These are phyloP conservation scores for Parietichytrium sp. DNA, from an alignment of 108 stramenopile genomes.

Conservation along the genomic window DNA sequence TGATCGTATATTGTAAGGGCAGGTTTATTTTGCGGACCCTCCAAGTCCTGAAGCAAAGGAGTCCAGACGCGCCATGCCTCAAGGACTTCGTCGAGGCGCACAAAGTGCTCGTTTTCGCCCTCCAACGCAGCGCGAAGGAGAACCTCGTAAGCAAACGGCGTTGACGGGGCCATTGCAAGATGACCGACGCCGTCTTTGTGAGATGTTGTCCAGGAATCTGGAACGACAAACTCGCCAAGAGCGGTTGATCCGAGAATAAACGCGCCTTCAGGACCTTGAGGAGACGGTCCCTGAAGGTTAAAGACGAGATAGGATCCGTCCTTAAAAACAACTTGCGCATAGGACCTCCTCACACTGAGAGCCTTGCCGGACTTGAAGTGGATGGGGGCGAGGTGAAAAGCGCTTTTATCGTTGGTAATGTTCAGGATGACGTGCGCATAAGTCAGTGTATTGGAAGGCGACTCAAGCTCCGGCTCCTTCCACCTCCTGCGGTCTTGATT, in stretches of 20 bases:
- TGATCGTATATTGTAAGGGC: neutral
- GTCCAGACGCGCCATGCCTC: constrained; percentile 36
- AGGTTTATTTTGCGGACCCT: neutral
- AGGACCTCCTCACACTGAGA: neutral
- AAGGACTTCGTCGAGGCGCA: constrained; percentile 19
- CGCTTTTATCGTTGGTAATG: neutral
- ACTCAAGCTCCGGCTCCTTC: neutral
- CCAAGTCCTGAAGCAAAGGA: neutral
- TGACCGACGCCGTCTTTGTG: neutral
- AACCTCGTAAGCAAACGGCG: constrained; percentile 8
- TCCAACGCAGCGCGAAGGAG: constrained; percentile 1
- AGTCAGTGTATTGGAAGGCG: neutral
- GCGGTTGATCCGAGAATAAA: neutral
- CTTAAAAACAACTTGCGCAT: neutral
- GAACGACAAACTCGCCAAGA: neutral
- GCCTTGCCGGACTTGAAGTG: constrained; percentile 35
- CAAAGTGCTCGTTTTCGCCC: neutral
- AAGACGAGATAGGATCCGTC: constrained; percentile 1
- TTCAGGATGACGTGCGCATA: constrained; percentile 13
- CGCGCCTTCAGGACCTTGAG: neutral
- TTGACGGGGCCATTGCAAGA: neutral
- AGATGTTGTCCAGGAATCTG: neutral
- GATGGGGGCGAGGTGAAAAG: neutral
- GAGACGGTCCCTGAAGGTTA: neutral
- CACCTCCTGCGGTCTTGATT: constrained; percentile 10